These are phyloP conservation scores for Tuber magnatum DNA, from an alignment of 495 filamentous ascomycete species.

Conservation along the genomic window DNA sequence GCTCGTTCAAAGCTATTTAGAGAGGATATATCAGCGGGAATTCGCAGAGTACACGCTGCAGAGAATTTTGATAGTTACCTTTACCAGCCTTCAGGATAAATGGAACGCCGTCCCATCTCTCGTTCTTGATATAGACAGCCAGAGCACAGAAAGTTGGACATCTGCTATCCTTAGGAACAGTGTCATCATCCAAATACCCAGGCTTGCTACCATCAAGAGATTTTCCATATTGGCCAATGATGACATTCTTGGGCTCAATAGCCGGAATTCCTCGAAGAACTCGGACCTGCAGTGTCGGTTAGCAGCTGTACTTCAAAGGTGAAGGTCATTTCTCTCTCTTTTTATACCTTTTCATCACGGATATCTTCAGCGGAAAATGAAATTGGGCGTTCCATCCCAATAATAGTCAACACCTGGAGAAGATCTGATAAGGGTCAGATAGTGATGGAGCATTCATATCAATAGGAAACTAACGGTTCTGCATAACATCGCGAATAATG, in stretches of 20 bases:
- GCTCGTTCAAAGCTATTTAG: slow-evolving; percentile 78
- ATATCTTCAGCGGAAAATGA: slow-evolving; percentile 98
- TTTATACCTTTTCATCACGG: slow-evolving; percentile 97
- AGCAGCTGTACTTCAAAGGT: background rate
- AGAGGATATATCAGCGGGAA: slow-evolving; percentile 8
- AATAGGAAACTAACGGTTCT: slow-evolving; percentile 54
- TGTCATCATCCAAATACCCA: slow-evolving; percentile 96
- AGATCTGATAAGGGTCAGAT: slow-evolving; percentile 54
- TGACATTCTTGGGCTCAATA: slow-evolving; percentile 99
- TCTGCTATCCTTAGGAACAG: slow-evolving; percentile 91
- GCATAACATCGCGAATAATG: slow-evolving; percentile 98
- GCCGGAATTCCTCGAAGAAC: slow-evolving; percentile 88
- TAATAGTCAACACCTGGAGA: slow-evolving; percentile 87
- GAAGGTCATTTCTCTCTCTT: background rate
- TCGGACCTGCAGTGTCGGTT: slow-evolving; percentile 50
- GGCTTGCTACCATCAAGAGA: slow-evolving; percentile 96
- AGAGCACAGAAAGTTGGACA: slow-evolving; percentile 98
- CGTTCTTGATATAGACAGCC: slow-evolving; percentile 98
- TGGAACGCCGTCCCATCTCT: slow-evolving; percentile 98
- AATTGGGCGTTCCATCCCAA: slow-evolving; percentile 97
- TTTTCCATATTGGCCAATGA: slow-evolving; percentile 97
- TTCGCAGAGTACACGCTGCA: background rate
- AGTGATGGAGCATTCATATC: background rate
- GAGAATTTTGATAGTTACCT: slow-evolving; percentile 45
- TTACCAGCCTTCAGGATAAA: slow-evolving; percentile 99